Evolutionary conservation across 495 filamentous ascomycete species (phyloP).

Genomic region (Penicillium canescens): DNA sequence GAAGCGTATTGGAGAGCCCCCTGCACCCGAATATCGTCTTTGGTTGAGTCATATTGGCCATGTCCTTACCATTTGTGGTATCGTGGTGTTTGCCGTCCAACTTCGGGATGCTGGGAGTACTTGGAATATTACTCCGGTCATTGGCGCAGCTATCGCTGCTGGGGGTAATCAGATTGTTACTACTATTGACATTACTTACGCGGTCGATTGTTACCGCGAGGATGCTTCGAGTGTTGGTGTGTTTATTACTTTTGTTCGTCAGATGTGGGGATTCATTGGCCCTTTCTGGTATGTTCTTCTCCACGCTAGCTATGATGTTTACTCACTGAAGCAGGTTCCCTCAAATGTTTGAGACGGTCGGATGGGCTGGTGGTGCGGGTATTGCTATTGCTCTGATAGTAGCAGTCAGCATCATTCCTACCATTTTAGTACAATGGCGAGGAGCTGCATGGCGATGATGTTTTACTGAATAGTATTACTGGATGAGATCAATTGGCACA

Average conservation of each 20-base stretch:
- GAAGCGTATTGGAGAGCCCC: conserved; percentile 21
- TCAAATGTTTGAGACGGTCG: conserved; percentile 48
- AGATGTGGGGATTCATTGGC: conserved; percentile 59
- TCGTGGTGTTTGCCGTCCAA: conserved; percentile 52
- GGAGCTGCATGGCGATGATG: conserved; percentile 26
- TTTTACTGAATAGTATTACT: neutral
- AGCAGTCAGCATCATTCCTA: conserved; percentile 47
- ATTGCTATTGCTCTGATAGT: conserved; percentile 44
- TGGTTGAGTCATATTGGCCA: conserved; percentile 57
- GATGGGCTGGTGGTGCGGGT: conserved; percentile 41
- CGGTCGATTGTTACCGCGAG: conserved; percentile 52
- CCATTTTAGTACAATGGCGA: conserved; percentile 37
- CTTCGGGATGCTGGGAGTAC: conserved; percentile 37
- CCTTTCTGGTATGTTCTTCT: conserved; percentile 49
- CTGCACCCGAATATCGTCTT: conserved; percentile 47
- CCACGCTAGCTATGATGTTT: neutral
- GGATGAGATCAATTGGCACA: neutral
- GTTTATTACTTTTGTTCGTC: conserved; percentile 55
- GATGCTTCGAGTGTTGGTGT: conserved; percentile 55
- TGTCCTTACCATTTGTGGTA: conserved; percentile 45
- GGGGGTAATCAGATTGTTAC: conserved; percentile 60
- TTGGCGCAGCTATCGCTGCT: conserved; percentile 52
- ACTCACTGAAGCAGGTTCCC: conserved; percentile 42
- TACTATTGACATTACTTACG: conserved; percentile 56
- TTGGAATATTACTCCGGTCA: conserved; percentile 52